Conservation (phyloP, 2,329 filamentous ascomycete genomes). For the Ceratocystis cubensis region DNA sequence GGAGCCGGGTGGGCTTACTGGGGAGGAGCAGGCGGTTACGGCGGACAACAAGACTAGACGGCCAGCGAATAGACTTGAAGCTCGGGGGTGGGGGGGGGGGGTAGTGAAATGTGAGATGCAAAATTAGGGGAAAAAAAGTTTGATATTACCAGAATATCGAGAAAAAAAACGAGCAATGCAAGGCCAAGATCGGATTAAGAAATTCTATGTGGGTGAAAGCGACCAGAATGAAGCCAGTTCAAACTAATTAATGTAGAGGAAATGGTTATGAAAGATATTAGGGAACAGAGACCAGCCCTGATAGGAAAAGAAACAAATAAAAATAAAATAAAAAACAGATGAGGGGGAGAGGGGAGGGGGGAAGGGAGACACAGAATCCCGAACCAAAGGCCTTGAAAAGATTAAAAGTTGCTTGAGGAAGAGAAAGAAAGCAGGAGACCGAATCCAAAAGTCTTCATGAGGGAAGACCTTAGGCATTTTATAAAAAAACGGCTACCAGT, state of each 20-base stretch:
- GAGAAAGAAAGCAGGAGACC: slow-evolving; percentile 33
- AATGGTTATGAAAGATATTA: slow-evolving; percentile 25
- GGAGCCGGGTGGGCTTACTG: slow-evolving; percentile 25
- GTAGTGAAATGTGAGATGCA: too few relatives aligned
- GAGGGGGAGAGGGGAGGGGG: slow-evolving; percentile 29
- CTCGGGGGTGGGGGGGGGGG: too few relatives aligned
- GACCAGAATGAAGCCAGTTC: slow-evolving; percentile 18
- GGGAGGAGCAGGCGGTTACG: slow-evolving; percentile 23
- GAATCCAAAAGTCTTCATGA: slow-evolving; percentile 11
- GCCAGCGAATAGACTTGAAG: slow-evolving; percentile 22
- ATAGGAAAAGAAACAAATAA: slow-evolving; percentile 27
- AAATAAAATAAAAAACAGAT: slow-evolving; percentile 27
- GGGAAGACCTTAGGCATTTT: neutral
- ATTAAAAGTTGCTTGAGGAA: slow-evolving; percentile 52
- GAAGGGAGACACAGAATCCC: slow-evolving; percentile 35
- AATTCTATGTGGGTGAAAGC: slow-evolving; percentile 9
- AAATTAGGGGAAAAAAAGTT: slow-evolving; percentile 13
- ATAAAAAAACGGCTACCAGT: neutral
- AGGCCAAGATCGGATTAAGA: slow-evolving; percentile 17
- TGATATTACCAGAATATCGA: slow-evolving; percentile 21
- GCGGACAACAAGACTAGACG: slow-evolving; percentile 27
- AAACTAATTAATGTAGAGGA: slow-evolving; percentile 15
- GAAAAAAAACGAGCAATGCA: slow-evolving; percentile 13
- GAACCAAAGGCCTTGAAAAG: slow-evolving; percentile 38
- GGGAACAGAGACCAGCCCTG: slow-evolving; percentile 44